Evolutionary conservation across 176 grass and related monocot species (phyloP).

Genomic region (Miscanthus lutarioriparius): DNA sequence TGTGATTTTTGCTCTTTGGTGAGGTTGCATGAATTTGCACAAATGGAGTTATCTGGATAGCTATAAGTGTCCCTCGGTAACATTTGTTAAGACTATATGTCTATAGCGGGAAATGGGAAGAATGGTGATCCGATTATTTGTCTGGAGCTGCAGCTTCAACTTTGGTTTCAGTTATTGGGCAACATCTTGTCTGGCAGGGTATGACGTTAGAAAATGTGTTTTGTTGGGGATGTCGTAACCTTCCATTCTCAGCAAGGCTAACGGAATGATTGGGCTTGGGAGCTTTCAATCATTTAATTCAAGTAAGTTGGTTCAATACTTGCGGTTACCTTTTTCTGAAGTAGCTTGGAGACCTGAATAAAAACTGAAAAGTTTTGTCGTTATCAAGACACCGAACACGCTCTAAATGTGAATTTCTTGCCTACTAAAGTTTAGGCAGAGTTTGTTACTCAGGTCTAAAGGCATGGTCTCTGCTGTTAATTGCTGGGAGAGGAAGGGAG

Average conservation of each 20-base stretch:
- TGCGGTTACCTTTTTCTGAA: background rate
- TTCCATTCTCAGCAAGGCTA: slow-evolving; percentile 18
- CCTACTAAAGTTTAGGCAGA: background rate
- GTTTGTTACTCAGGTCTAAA: background rate
- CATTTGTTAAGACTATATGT: background rate
- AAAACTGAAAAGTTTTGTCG: background rate
- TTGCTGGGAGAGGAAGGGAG: background rate
- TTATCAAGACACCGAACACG: background rate
- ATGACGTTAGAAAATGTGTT: slow-evolving; percentile 11
- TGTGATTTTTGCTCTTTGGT: background rate
- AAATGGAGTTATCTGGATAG: background rate
- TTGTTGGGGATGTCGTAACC: background rate
- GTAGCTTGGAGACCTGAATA: background rate
- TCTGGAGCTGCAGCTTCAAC: background rate
- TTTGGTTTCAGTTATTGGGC: background rate
- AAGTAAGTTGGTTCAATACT: slow-evolving; percentile 6
- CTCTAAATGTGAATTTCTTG: background rate
- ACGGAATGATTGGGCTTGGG: slow-evolving; percentile 15
- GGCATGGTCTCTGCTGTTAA: background rate
- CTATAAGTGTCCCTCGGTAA: background rate
- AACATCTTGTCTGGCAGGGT: background rate
- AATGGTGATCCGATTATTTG: background rate
- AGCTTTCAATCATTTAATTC: slow-evolving; percentile 7
- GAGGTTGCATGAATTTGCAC: background rate
- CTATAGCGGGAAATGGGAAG: slow-evolving; percentile 21